Evolutionary conservation across 2,329 filamentous ascomycete genomes (phyloP).

Genomic region (Didymella pomorum): DNA sequence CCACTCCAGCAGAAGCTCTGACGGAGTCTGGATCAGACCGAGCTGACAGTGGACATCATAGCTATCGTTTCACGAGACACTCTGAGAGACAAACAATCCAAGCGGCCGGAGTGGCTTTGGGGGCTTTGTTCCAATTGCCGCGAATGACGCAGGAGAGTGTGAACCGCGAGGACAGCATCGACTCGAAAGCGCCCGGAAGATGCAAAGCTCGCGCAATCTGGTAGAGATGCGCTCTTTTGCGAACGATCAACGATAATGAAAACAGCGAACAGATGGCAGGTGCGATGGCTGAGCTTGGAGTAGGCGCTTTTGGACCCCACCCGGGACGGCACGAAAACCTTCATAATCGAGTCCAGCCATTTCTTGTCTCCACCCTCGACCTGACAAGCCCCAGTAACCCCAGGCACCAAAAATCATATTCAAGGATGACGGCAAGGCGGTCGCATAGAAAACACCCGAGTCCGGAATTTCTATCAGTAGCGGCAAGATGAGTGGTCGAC

Average conservation of each 20-base stretch:
- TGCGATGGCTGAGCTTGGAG: constrained; percentile 4
- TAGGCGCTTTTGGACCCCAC: constrained; percentile 12
- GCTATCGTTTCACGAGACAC: constrained; percentile 10
- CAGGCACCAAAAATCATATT: constrained; percentile 10
- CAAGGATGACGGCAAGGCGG: constrained; percentile 14
- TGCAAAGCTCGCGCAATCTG: neutral
- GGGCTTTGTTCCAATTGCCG: neutral
- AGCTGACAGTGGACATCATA: constrained; percentile 8
- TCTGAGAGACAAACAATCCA: neutral
- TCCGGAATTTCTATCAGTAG: constrained; percentile 15
- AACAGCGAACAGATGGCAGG: constrained; percentile 4
- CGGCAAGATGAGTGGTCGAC: constrained; percentile 17
- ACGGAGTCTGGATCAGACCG: neutral
- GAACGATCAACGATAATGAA: neutral
- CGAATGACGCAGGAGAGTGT: neutral
- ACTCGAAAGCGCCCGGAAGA: neutral
- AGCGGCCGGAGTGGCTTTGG: neutral
- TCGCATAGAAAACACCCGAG: constrained; percentile 10
- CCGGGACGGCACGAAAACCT: constrained; percentile 11
- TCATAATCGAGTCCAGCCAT: constrained; percentile 13
- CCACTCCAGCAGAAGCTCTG: neutral
- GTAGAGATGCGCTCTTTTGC: neutral
- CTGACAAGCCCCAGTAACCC: constrained; percentile 3
- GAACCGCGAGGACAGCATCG: neutral
- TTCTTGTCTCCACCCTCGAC: constrained; percentile 9